These are phyloP conservation scores for Xylaria sp. DNA, from an alignment of 2,329 filamentous ascomycete genomes.

Conservation along the genomic window DNA sequence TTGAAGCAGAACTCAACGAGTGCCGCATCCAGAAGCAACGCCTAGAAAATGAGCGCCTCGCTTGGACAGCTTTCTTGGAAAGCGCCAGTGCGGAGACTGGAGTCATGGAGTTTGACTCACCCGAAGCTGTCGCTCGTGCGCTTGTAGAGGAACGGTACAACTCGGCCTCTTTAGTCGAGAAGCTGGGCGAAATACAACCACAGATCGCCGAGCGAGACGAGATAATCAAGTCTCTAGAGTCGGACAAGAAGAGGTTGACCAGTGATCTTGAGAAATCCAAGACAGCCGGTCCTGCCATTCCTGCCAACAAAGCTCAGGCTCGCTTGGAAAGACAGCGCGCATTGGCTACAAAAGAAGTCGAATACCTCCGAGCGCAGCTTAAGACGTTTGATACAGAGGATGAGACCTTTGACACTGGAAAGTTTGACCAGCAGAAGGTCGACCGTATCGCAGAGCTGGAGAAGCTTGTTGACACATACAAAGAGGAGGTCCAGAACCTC, in stretches of 20 bases:
- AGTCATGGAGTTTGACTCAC: slow-evolving; percentile 74
- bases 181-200: slow-evolving; percentile 70
- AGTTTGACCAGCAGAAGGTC: slow-evolving; percentile 68
- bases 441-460: slow-evolving; percentile 77
- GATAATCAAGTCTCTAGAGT: slow-evolving; percentile 65
- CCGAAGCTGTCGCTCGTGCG: slow-evolving; percentile 79
- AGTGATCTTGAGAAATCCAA: slow-evolving; percentile 68
- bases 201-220: slow-evolving; percentile 74
- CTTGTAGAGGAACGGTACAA: slow-evolving; percentile 78
- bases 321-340: slow-evolving; percentile 80
- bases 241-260: slow-evolving; percentile 59
- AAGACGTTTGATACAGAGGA: slow-evolving; percentile 87
- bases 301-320: slow-evolving; percentile 61
- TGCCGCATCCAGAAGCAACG: slow-evolving; percentile 76
- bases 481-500: slow-evolving; percentile 68
- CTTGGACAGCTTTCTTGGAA: slow-evolving; percentile 83
- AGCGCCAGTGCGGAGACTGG: slow-evolving; percentile 56
- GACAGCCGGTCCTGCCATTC: slow-evolving; percentile 40
- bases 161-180: slow-evolving; percentile 72
- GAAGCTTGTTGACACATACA: slow-evolving; percentile 79
- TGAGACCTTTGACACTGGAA: slow-evolving; percentile 74
- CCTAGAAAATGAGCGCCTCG: slow-evolving; percentile 78
- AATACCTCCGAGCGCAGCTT: slow-evolving; percentile 87
- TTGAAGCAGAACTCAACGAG: slow-evolving; percentile 74
- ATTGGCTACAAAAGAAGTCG: slow-evolving; percentile 85